phyloP scores from a whole-genome alignment of 345 rosid species.

The Combretum micranthum region DNA sequence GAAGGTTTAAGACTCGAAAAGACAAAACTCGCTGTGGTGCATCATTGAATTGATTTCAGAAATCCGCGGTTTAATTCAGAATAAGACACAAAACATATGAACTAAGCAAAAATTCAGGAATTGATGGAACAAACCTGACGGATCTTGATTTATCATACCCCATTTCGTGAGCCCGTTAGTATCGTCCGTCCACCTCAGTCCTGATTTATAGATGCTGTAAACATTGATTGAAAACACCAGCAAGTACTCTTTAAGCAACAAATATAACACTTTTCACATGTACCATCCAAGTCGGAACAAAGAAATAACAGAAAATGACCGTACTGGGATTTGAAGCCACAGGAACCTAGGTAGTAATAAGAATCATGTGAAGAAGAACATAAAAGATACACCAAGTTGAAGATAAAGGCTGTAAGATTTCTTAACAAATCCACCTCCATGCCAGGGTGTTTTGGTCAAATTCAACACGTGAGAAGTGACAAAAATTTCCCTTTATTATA shows the following conservation, averaged over 20 bases:
- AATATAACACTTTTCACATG: background rate
- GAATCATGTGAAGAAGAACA: constrained; percentile 22
- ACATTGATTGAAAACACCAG: no score
- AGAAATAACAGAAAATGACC: constrained; percentile 12
- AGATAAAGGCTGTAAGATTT: constrained; percentile 4
- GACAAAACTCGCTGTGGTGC: background rate
- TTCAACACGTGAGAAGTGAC: no score
- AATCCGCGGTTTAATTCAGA: background rate
- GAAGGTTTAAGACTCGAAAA: background rate
- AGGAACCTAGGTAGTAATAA: constrained; percentile 8
- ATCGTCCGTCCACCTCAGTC: no score
- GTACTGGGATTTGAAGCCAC: constrained; percentile 18
- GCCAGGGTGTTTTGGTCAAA: background rate
- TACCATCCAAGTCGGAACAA: background rate
- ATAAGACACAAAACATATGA: background rate
- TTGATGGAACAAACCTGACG: constrained; percentile 44
- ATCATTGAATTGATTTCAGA: background rate
- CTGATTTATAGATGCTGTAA: no score
- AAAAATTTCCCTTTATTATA: no score
- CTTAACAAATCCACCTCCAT: background rate
- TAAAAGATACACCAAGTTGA: constrained; percentile 11
- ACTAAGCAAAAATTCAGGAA: background rate
- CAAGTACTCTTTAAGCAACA: background rate
- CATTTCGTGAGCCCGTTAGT: constrained; percentile 8
- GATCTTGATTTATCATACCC: constrained; percentile 51